A percentile compares a stretch with the other conserved stretches of the same genome.
Conservation (phyloP, 805 yeast species). For the Monosporozyma servazzii region DNA sequence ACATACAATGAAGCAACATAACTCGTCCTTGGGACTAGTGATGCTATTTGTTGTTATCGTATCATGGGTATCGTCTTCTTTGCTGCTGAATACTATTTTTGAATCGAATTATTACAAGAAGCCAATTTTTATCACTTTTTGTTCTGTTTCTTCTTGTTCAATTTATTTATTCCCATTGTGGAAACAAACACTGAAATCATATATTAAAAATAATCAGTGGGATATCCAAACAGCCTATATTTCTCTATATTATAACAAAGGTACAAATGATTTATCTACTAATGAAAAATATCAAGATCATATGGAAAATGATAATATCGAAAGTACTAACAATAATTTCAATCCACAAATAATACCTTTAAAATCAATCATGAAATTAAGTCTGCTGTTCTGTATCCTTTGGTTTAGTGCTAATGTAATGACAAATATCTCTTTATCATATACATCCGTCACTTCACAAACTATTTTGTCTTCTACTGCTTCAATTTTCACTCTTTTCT, state of each 20-base stretch:
- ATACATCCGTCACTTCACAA: constrained; percentile 84
- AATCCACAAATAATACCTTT: constrained; percentile 40
- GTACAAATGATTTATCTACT: not conserved
- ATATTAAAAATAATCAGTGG: not conserved
- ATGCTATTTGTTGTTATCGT: constrained; percentile 64
- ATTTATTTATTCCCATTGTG: constrained; percentile 54
- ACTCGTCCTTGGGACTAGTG: constrained; percentile 49
- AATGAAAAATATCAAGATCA: not conserved
- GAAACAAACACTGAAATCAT: not conserved
- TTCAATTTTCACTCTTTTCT: constrained; percentile 75
- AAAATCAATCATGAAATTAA: constrained; percentile 34
- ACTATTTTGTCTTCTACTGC: constrained; percentile 87
- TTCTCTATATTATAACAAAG: not conserved
- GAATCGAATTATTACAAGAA: constrained; percentile 55
- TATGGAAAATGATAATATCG: not conserved
- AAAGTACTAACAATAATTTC: constrained; percentile 9
- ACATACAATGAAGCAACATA: not conserved
- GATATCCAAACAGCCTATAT: not conserved
- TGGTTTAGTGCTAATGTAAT: constrained; percentile 85
- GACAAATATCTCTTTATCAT: constrained; percentile 73
- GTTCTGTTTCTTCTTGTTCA: constrained; percentile 74
- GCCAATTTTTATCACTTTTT: constrained; percentile 85
- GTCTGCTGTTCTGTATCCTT: constrained; percentile 66
- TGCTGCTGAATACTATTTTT: constrained; percentile 63
- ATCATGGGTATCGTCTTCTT: constrained; percentile 83